These are phyloP conservation scores for Claviceps purpurea DNA, from an alignment of 2,329 filamentous ascomycete genomes.

Conservation along the genomic window DNA sequence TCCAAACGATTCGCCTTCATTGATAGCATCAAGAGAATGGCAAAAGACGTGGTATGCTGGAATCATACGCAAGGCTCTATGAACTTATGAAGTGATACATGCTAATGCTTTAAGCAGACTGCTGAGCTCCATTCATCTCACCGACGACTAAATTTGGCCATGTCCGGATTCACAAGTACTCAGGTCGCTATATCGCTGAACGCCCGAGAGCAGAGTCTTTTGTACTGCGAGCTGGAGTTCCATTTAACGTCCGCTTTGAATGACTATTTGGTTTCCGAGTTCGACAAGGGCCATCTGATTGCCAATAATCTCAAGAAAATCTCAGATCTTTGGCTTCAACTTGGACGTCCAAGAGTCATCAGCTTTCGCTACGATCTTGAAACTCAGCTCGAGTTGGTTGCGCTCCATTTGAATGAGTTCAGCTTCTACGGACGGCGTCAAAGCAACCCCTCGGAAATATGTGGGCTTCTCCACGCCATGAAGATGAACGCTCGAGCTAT, in stretches of 20 bases:
- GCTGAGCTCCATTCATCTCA: slow-evolving; percentile 21
- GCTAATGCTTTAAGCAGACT: slow-evolving; percentile 9
- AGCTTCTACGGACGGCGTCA: slow-evolving; percentile 38
- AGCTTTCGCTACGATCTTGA: slow-evolving; percentile 47
- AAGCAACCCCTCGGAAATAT: slow-evolving; percentile 27
- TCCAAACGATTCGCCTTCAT: slow-evolving; percentile 30
- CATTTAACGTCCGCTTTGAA: slow-evolving; percentile 37
- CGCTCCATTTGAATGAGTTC: slow-evolving; percentile 36
- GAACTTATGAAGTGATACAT: background rate
- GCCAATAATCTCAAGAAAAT: slow-evolving; percentile 37
- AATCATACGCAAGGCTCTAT: background rate
- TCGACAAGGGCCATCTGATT: slow-evolving; percentile 41
- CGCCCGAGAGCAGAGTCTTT: slow-evolving; percentile 42
- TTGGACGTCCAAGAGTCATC: slow-evolving; percentile 40
- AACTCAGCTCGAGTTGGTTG: slow-evolving; percentile 43
- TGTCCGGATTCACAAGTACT: slow-evolving; percentile 4
- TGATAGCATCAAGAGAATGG: slow-evolving; percentile 36
- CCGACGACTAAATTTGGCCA: background rate
- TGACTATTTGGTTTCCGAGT: slow-evolving; percentile 37
- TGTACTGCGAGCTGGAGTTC: slow-evolving; percentile 47
- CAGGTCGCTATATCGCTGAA: slow-evolving; percentile 36
- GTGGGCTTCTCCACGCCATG: slow-evolving; percentile 37
- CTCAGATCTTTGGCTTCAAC: slow-evolving; percentile 36
- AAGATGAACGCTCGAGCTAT: slow-evolving; percentile 38
- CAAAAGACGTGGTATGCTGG: slow-evolving; percentile 36